Evolutionary conservation across 306 rosid genomes (phyloP), one percentile per base, ranked within the genome.

Genomic region (Hippophae rhamnoides): DNA sequence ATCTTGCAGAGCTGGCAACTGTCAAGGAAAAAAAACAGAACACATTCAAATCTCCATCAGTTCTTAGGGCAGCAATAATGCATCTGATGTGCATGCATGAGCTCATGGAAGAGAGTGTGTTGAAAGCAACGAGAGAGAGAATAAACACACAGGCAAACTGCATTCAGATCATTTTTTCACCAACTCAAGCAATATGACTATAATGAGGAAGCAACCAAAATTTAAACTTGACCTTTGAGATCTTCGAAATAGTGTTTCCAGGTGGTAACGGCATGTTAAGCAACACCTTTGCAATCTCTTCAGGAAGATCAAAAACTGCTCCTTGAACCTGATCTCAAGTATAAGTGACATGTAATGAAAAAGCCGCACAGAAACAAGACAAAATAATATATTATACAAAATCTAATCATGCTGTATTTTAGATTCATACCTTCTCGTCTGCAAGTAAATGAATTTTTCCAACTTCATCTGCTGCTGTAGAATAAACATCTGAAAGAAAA

Each of bases 261-360:
- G 89, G 74, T 54, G 95, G 96, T 54, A 80, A 53, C 38, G 80
- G 82, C 77, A 67, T 85, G n/a, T 48, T 70, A 55, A 92, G 80
- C 73, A 92, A 78, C 76, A 83, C 95, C 63, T 84, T 92, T 27
- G 96, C 99, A 67, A 84, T 77, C 56, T 88, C 99, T 76, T 92
- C 96, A 3, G 99, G 96, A 65, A 92, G 84, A 84, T 92, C 99
- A 67, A 92, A 92, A 65, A 92, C 96, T 3, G 99, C 99, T 74
- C 93, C 95, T 69, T 82, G 89, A 80, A 88, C 80, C 99, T 92
- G 93, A 69, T 13, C 43, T 72, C 56, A 63, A 66, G 68, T 27
- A 69, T 63, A 58, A 71, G 66, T 69, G 13, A 74, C 67, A 60
- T 61, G 50, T 65, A 43, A 38, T 44, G 48, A 47, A 48, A 13